A percentile compares a stretch with the other conserved stretches of the same genome.
phyloP scores from a whole-genome alignment of 2,329 filamentous ascomycete genomes.

The Nannizziopsis barbatae region DNA sequence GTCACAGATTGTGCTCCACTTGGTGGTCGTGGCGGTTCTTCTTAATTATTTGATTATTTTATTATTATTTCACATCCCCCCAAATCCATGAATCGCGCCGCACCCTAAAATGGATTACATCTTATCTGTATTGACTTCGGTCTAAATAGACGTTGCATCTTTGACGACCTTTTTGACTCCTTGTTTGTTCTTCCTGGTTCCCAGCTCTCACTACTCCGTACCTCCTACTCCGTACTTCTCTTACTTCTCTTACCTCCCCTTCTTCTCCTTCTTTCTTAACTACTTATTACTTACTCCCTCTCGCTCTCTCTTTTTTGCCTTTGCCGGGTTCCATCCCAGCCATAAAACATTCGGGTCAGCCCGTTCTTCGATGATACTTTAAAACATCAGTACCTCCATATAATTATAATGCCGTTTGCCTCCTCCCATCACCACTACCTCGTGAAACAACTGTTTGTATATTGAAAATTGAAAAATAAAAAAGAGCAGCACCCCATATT shows the following conservation, averaged over 20 bases:
- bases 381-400: background rate
- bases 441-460: conserved; percentile 12
- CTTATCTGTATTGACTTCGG: conserved; percentile 5
- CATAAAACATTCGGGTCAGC: conserved; percentile 9
- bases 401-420: conserved; percentile 9
- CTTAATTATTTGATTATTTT: too few species aligned
- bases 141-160: conserved; percentile 13
- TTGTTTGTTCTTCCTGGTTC: conserved; percentile 7
- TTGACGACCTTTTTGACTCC: background rate
- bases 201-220: background rate
- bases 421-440: background rate
- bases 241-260: background rate
- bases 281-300: background rate
- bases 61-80: too few species aligned
- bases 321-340: background rate
- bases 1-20: too few species aligned
- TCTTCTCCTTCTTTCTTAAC: too few species aligned
- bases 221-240: too few species aligned
- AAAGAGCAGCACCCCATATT: background rate
- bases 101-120: background rate
- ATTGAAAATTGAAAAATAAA: conserved; percentile 1
- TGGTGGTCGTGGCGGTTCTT: too few species aligned
- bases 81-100: conserved; percentile 6
- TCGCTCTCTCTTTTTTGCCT: too few species aligned
- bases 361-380: conserved; percentile 2